A percentile compares a stretch with the other conserved stretches of the same genome.
Evolutionary conservation across 495 filamentous ascomycete species (phyloP).

Genomic region (Oidiodendron maius): DNA sequence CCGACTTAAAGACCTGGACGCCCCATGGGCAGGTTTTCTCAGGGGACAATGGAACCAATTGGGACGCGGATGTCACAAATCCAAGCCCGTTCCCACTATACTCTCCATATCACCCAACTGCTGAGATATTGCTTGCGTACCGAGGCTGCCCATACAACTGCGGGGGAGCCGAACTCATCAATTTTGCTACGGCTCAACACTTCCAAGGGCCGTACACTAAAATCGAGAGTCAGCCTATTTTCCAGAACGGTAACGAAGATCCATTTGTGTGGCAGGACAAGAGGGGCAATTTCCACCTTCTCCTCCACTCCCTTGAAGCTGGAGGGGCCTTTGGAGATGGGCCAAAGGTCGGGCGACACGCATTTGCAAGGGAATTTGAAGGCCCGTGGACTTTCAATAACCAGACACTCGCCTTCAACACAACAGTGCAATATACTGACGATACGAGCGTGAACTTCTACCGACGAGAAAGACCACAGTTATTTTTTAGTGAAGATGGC

Average conservation of each 20-base stretch:
- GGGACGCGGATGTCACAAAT: slow-evolving; percentile 26
- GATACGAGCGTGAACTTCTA: slow-evolving; percentile 25
- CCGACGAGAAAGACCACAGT: slow-evolving; percentile 32
- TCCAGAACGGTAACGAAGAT: slow-evolving; percentile 26
- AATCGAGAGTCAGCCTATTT: slow-evolving; percentile 16
- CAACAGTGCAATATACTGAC: slow-evolving; percentile 31
- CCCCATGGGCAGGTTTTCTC: background rate
- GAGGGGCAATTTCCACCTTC: slow-evolving; percentile 34
- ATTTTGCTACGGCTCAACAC: background rate
- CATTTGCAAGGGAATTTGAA: slow-evolving; percentile 28
- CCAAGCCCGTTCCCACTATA: slow-evolving; percentile 27
- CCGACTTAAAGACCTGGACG: background rate
- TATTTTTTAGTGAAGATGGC: slow-evolving; percentile 36
- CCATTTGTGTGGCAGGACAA: slow-evolving; percentile 37
- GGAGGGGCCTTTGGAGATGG: slow-evolving; percentile 28
- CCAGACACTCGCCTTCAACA: slow-evolving; percentile 28
- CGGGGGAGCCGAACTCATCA: slow-evolving; percentile 16
- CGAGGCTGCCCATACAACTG: slow-evolving; percentile 22
- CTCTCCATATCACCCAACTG: background rate
- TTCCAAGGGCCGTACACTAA: background rate
- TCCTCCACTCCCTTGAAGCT: slow-evolving; percentile 32
- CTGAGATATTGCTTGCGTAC: slow-evolving; percentile 16
- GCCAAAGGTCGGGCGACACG: slow-evolving; percentile 32
- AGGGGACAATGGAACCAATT: background rate
- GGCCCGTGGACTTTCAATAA: slow-evolving; percentile 34